Conservation (phyloP, 1,284 basidiomycete genomes). For the Cryptococcus sp. region DNA sequence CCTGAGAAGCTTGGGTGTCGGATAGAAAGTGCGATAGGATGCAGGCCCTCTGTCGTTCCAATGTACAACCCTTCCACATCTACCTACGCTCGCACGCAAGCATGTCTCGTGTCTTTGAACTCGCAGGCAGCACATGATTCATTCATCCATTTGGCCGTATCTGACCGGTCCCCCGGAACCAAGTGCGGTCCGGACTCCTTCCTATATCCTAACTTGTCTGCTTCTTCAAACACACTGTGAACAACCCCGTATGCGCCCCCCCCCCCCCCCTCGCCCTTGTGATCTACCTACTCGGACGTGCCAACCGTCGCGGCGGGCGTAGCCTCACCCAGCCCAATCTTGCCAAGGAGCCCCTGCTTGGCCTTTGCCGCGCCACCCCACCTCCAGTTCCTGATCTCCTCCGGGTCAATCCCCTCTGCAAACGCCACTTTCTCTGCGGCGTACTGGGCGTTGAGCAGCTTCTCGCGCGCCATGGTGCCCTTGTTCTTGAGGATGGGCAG, state of each 20-base stretch:
- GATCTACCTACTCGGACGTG: neutral
- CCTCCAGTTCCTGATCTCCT: constrained; percentile 23
- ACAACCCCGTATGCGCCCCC: no score
- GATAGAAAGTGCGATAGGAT: neutral
- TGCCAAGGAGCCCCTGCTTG: constrained; percentile 7
- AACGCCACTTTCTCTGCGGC: constrained; percentile 27
- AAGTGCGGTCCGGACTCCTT: no score
- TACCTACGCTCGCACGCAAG: neutral
- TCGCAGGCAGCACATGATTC: no score
- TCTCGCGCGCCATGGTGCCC: constrained; percentile 30
- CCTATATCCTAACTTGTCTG: no score
- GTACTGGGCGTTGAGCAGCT: constrained; percentile 32
- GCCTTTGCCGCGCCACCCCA: constrained; percentile 19
- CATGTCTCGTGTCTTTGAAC: neutral
- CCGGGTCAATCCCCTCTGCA: constrained; percentile 32
- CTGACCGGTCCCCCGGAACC: no score
- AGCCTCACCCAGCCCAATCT: neutral
- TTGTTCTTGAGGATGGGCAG: constrained; percentile 29
- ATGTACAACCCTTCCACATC: neutral
- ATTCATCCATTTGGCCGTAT: no score
- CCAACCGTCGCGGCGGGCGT: neutral
- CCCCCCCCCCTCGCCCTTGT: no score
- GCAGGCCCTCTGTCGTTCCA: neutral
- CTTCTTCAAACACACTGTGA: no score
- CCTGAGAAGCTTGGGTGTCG: neutral